Base-by-base conservation (phyloP, 768 basidiomycete genomes). In the Boletus edulis region DNA sequence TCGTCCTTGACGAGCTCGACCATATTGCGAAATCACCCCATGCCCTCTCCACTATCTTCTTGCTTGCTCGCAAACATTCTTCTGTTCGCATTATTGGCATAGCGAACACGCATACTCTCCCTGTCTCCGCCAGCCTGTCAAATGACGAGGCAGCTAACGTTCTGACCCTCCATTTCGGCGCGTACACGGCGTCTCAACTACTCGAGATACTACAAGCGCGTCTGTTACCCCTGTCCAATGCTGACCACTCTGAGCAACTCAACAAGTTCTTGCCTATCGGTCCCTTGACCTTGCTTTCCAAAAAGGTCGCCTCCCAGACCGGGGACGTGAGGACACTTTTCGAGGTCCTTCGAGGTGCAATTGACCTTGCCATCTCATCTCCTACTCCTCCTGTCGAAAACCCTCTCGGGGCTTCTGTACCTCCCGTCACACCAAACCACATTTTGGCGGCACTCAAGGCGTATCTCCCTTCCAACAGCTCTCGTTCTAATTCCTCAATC, bases 1-100 rank as follows among this genome's bases (percentile, higher is more conserved):
- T 95, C 52, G 78, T 94, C 46, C 82, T 95, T 32, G 92, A 95
- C 66, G 92, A 95, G 67, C 80, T 94, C 38, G 92, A 95, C 66
- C 89, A 93, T 66, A 82, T 91, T 58, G 81, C 84, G 15, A 77
- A 84, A 4, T 83, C 81, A 11, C 60, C 80, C 2, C 82, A 83
- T 60, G 72, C 81, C 10, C 75, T 93, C 44, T 67, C 79, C 3
- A 72, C 83, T 12, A 71, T 95, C 44, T 91, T 94, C 69, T 76
- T 83, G 5, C 75, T 93, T n/a, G 80, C 86, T 11, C 78, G 81
- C 48, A 69, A 77, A 5, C 73, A 82, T 48, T 67, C 79, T 11
- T 73, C 72, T 37, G 68, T 94, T 53, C 83, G 90, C 46, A 61
- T 93, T 39, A 85, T 94, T 61, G 91, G 88, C 37, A 93, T 95